Percentiles rank a stretch among this genome's conserved stretches.
phyloP scores from a whole-genome alignment of 495 filamentous ascomycete species.

The Amniculicola lignicola region DNA sequence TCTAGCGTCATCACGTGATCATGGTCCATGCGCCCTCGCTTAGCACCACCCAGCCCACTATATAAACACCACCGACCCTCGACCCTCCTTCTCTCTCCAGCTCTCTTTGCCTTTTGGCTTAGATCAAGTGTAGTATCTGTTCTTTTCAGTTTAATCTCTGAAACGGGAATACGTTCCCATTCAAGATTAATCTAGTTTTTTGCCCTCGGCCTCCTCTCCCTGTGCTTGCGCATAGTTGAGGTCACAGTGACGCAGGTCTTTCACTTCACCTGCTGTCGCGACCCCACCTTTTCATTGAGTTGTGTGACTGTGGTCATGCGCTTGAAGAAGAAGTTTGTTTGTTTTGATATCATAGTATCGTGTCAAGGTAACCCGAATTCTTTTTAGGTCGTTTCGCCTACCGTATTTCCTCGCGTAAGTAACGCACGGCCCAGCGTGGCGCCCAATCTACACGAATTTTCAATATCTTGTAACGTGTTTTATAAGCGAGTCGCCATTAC shows the following conservation, averaged over 20 bases:
- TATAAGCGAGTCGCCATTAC: too few species aligned
- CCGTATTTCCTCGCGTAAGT: neutral
- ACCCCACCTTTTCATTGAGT: slow-evolving; percentile 16
- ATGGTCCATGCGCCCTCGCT: too few species aligned
- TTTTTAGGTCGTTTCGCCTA: neutral
- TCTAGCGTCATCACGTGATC: too few species aligned
- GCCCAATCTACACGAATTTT: neutral
- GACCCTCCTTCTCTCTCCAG: too few species aligned
- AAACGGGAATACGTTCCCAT: neutral
- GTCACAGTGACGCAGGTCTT: neutral
- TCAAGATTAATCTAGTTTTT: slow-evolving; percentile 16
- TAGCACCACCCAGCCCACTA: too few species aligned
- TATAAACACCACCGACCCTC: too few species aligned
- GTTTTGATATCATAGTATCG: neutral
- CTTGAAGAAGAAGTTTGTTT: slow-evolving; percentile 11
- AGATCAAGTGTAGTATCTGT: neutral
- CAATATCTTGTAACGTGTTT: neutral
- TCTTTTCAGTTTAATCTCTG: slow-evolving; percentile 13
- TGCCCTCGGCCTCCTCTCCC: neutral
- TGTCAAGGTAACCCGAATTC: neutral
- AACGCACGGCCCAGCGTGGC: neutral
- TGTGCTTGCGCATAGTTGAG: slow-evolving; percentile 11
- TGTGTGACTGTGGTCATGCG: neutral
- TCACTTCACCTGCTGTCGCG: slow-evolving; percentile 1
- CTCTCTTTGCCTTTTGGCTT: slow-evolving; percentile 1